Percentiles rank a stretch among this genome's conserved stretches.
These are phyloP conservation scores for Albatrellus ellisii DNA, from an alignment of 768 basidiomycete genomes.

Conservation along the genomic window DNA sequence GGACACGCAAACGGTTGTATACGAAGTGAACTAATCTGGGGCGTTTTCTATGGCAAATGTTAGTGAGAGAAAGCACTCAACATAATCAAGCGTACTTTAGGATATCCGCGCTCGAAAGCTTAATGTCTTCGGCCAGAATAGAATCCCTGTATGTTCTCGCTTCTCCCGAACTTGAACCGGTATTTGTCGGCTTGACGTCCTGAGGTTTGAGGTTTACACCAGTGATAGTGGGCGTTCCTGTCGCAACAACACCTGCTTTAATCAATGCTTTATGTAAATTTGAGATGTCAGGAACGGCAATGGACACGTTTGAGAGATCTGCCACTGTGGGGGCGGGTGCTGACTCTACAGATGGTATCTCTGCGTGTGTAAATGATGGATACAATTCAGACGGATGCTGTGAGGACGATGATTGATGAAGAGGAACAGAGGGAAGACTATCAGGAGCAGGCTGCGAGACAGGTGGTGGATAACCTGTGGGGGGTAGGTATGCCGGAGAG, in stretches of 20 bases:
- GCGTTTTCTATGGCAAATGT: constrained; percentile 31
- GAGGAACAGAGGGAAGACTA: constrained; percentile 5
- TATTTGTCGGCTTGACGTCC: constrained; percentile 20
- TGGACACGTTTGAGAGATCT: not conserved
- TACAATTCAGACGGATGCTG: not conserved
- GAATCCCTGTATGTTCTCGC: constrained; percentile 44
- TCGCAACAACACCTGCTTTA: constrained; percentile 68
- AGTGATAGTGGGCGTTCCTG: constrained; percentile 37
- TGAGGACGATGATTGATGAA: constrained; percentile 5
- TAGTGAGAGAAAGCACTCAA: too few species aligned
- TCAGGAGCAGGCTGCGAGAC: constrained; percentile 16
- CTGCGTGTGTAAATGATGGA: not conserved
- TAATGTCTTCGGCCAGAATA: constrained; percentile 46
- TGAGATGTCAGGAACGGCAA: constrained; percentile 26
- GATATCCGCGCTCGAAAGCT: constrained; percentile 57
- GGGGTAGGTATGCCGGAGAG: constrained; percentile 12
- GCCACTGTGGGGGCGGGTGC: not conserved
- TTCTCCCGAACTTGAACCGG: constrained; percentile 34
- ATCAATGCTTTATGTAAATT: constrained; percentile 55
- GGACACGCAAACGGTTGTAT: constrained; percentile 60
- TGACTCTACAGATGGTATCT: not conserved
- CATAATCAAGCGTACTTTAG: constrained; percentile 35
- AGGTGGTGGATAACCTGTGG: constrained; percentile 18
- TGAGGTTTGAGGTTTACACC: constrained; percentile 22
- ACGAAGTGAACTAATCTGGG: constrained; percentile 52